A percentile compares a stretch with the other conserved stretches of the same genome.
These are phyloP conservation scores for Adansonia digitata DNA, from an alignment of 345 rosid genomes.

Conservation along the genomic window DNA sequence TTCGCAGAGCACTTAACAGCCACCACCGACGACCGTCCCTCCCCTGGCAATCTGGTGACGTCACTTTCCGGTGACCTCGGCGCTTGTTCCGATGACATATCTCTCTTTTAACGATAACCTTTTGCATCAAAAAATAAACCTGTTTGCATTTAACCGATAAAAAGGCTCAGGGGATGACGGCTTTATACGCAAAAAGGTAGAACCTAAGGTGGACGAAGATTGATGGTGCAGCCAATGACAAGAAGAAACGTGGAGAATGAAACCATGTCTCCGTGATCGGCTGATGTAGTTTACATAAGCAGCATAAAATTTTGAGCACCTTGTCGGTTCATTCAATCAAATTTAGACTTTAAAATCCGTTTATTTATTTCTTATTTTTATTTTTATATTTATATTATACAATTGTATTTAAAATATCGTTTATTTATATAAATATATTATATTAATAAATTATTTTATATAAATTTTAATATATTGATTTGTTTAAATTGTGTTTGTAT, in stretches of 20 bases:
- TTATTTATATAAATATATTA: not conserved
- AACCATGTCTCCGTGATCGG: not conserved
- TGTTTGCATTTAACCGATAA: not conserved
- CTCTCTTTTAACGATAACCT: not conserved
- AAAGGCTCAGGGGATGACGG: not conserved
- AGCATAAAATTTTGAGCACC: constrained; percentile 10
- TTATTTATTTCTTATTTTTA: not conserved
- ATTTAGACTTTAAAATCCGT: not conserved
- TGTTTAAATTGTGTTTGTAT: too few relatives aligned
- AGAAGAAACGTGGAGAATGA: not conserved
- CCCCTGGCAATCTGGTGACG: constrained; percentile 19
- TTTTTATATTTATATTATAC: too few relatives aligned
- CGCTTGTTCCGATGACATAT: not conserved
- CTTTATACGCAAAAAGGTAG: not conserved
- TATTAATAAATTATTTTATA: too few relatives aligned
- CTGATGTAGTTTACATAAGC: not conserved
- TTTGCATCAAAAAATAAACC: not conserved
- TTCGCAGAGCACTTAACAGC: constrained; percentile 2
- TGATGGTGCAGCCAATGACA: not conserved
- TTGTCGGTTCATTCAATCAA: constrained; percentile 19
- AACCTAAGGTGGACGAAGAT: not conserved
- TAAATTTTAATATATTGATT: too few relatives aligned
- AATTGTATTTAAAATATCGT: too few relatives aligned
- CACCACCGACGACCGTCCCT: not conserved
- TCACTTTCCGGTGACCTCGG: not conserved